Evolutionary conservation across 2,329 filamentous ascomycete genomes (phyloP).

Genomic region (Fusarium nisikadoi): DNA sequence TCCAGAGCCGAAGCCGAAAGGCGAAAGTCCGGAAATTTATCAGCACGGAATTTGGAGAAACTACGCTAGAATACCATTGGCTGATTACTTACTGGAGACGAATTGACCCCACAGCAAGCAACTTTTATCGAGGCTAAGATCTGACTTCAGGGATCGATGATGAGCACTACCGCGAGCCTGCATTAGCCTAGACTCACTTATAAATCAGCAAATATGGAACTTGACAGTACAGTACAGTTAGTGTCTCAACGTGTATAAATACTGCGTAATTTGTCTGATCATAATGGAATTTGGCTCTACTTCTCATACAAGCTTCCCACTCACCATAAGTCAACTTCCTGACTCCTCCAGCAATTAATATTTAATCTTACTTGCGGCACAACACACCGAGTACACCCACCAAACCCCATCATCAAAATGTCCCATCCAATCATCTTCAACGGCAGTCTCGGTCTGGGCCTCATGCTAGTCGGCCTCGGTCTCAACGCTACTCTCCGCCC

Average conservation of each 20-base stretch:
- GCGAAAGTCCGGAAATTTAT: neutral
- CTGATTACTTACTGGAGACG: fast-evolving
- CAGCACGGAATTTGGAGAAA: neutral
- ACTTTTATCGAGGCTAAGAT: conserved; percentile 5
- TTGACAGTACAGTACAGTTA: neutral
- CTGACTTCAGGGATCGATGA: neutral
- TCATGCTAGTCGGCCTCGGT: conserved; percentile 10
- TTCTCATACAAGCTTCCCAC: neutral
- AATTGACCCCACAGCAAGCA: neutral
- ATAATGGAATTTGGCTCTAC: fast-evolving
- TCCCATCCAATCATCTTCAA: conserved; percentile 15
- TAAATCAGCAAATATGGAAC: neutral
- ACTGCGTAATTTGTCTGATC: fast-evolving
- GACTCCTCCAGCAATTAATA: too few relatives aligned
- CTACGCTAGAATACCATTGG: neutral
- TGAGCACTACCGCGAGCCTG: neutral
- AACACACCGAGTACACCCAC: neutral
- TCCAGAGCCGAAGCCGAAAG: neutral
- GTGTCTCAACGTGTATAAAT: fast-evolving
- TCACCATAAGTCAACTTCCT: too few relatives aligned
- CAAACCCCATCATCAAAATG: neutral
- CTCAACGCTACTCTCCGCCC: conserved; percentile 18
- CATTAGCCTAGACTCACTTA: neutral
- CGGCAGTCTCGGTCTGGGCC: neutral
- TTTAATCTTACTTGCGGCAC: fast-evolving